phyloP scores from a whole-genome alignment of 345 rosid species.

The Syzygium oleosum region DNA sequence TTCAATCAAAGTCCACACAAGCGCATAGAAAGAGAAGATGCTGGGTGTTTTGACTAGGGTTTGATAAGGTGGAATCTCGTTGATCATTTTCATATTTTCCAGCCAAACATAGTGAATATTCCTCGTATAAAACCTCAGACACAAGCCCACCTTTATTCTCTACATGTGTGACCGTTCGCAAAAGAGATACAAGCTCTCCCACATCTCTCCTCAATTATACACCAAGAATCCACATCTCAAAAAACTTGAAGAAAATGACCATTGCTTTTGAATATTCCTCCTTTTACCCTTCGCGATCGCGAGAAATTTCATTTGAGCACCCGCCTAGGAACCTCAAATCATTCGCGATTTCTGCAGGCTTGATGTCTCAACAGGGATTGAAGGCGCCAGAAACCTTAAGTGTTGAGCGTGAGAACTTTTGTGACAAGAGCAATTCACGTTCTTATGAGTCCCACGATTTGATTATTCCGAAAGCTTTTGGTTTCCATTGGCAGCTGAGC shows the following conservation, averaged over 20 bases:
- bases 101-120: slow-evolving; percentile 3
- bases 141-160: neutral
- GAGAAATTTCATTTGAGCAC: neutral
- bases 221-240: slow-evolving; percentile 6
- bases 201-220: slow-evolving; percentile 11
- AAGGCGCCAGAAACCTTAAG: neutral
- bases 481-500: neutral
- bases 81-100: neutral
- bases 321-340: neutral
- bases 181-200: neutral
- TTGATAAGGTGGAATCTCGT: slow-evolving; percentile 5
- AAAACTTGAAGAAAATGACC: neutral
- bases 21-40: neutral
- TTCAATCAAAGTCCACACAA: neutral
- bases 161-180: neutral
- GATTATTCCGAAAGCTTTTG: neutral
- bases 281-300: neutral
- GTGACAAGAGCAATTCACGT: neutral
- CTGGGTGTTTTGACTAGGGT: neutral
- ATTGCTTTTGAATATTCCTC: slow-evolving; percentile 11
- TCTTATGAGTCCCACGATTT: neutral
- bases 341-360: neutral
- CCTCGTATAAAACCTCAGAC: slow-evolving; percentile 3
- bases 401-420: neutral
- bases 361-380: neutral